phyloP scores from a whole-genome alignment of 495 filamentous ascomycete species.

The Penicillium taxi region DNA sequence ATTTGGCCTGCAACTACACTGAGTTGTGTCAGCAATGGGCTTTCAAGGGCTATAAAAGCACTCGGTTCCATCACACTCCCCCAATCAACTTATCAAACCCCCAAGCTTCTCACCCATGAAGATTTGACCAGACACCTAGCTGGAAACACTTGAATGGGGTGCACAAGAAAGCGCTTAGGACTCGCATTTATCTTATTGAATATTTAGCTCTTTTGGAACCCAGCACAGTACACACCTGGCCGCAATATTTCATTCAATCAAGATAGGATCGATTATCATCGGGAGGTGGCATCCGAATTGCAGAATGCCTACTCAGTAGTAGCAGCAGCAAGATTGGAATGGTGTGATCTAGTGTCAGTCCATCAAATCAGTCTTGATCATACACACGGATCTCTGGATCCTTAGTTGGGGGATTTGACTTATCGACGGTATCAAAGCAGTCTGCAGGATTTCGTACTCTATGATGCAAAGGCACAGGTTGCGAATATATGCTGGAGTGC shows the following conservation, averaged over 20 bases:
- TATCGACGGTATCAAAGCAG: too few relatives aligned
- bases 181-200: conserved; percentile 34
- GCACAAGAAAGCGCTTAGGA: conserved; percentile 27
- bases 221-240: conserved; percentile 22
- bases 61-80: neutral
- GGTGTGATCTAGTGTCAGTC: conserved; percentile 23
- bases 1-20: conserved; percentile 6
- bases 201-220: conserved; percentile 36
- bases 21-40: neutral
- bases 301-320: conserved; percentile 22
- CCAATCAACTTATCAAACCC: neutral
- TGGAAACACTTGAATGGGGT: conserved; percentile 30
- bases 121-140: conserved; percentile 23
- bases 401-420: conserved; percentile 34
- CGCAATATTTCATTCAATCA: conserved; percentile 27
- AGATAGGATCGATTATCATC: conserved; percentile 27
- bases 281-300: conserved; percentile 18
- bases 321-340: conserved; percentile 16
- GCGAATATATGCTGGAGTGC: too few relatives aligned
- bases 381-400: conserved; percentile 26
- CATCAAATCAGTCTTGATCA: conserved; percentile 23
- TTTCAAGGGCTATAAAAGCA: neutral
- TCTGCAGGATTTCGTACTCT: conserved; percentile 11
- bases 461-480: neutral
- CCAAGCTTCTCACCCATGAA: conserved; percentile 10